Percentiles rank a stretch among this genome's conserved stretches.
These are phyloP conservation scores for Dryas alaskensis DNA, from an alignment of 306 rosid genomes.

Conservation along the genomic window DNA sequence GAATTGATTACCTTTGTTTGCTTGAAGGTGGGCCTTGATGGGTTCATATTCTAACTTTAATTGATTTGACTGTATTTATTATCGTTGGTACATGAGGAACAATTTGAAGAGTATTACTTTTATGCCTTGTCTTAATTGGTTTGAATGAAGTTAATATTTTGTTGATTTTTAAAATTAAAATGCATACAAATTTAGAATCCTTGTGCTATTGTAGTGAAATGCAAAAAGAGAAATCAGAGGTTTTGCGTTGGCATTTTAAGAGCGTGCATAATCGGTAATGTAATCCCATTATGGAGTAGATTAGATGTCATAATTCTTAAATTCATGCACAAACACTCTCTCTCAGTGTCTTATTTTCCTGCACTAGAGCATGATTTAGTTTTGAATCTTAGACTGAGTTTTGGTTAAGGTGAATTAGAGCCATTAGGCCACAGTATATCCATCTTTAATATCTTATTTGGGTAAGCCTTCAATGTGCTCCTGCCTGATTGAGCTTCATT, in stretches of 20 bases:
- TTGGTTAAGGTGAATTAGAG: background rate
- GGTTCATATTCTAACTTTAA: background rate
- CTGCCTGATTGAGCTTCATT: background rate
- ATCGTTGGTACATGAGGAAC: background rate
- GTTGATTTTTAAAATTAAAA: background rate
- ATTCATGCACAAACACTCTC: background rate
- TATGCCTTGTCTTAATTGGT: background rate
- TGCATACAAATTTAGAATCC: background rate
- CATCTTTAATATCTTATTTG: background rate
- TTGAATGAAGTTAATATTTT: background rate
- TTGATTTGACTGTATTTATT: background rate
- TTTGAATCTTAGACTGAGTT: slow-evolving; percentile 1
- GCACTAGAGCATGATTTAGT: background rate
- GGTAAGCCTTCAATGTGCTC: background rate
- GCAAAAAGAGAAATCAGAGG: background rate
- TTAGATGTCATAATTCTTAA: background rate
- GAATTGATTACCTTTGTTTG: background rate
- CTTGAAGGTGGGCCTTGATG: background rate
- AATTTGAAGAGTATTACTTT: background rate
- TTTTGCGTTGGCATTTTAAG: background rate
- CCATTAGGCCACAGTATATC: background rate
- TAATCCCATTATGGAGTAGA: background rate
- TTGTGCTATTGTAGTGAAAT: background rate
- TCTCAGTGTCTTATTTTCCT: background rate
- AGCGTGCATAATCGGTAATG: background rate